Evolutionary conservation across 768 basidiomycete species (phyloP).

Genomic region (Sporobolomyces roseus): DNA sequence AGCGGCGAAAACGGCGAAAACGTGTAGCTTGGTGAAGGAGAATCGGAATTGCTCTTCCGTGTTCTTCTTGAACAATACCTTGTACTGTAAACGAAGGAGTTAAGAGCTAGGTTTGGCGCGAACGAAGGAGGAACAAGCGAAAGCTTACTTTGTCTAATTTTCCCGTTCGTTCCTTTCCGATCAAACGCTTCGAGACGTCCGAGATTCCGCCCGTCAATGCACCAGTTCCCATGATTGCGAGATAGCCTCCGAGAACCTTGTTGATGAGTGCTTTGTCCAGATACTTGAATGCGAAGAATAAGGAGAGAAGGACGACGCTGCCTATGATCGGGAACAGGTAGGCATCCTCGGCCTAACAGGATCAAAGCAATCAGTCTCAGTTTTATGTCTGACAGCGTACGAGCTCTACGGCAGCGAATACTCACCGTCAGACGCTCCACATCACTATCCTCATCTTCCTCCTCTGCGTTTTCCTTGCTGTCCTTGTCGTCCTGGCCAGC

Average conservation of each 20-base stretch:
- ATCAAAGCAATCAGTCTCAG: background rate
- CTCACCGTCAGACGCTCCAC: constrained; percentile 46
- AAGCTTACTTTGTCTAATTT: constrained; percentile 11
- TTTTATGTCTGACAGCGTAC: no score
- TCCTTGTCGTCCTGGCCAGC: constrained; percentile 39
- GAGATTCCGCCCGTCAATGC: constrained; percentile 53
- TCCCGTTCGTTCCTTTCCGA: constrained; percentile 50
- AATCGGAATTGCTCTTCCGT: constrained; percentile 47
- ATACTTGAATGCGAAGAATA: constrained; percentile 47
- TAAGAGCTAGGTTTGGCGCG: background rate
- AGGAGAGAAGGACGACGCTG: constrained; percentile 31
- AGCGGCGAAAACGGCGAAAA: constrained; percentile 52
- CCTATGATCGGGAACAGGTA: constrained; percentile 45
- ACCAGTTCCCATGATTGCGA: constrained; percentile 61
- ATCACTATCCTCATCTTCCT: constrained; percentile 59
- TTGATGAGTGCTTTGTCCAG: constrained; percentile 67
- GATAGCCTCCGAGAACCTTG: constrained; percentile 58
- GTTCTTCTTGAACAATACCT: constrained; percentile 33
- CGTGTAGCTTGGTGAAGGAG: constrained; percentile 53
- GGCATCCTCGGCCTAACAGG: constrained; percentile 43
- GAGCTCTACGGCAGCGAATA: no score
- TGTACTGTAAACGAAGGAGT: constrained; percentile 5
- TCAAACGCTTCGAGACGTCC: background rate
- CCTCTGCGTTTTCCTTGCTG: constrained; percentile 57
- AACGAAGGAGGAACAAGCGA: background rate